Evolutionary conservation across 345 rosid genomes (phyloP), one percentile per base, ranked within the genome.

Genomic region (Pugionium dolabratum): DNA sequence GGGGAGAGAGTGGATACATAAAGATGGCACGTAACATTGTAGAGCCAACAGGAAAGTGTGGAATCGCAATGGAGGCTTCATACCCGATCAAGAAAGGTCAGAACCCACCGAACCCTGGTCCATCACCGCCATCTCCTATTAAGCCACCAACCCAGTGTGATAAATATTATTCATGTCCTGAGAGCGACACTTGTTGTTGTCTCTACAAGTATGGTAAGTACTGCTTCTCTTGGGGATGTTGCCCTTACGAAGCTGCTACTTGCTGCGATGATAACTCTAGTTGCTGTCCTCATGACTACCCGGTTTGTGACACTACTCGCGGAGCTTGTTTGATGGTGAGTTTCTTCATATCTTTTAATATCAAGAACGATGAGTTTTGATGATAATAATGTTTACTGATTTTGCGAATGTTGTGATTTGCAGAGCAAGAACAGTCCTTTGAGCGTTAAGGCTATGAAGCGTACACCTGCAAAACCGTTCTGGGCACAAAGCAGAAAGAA

Each of bases 101-200:
- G 62, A 94, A 94, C 66, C 99, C 97, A 2, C 99, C 99, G 2
- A 84, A 94, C 61, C 99, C 99, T 0, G 97, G 97, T 2, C 99
- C 99, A 0, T 85, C 96, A 9, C 99, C 99, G 1, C 99, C 99
- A 25, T 81, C 97, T 54, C 97, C 97, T 6, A 44, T 84, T 2
- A 82, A 71, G 62, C 97, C 99, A 39, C 96, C 96, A 6, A 58
- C 80, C 1, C 80, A 74, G 1, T 93, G 98, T 41, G 97, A 94
- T 69, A 82, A 52, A 43, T 86, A 79, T 62, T 86, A 74, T 48
- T 28, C 74, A 42, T 94, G 97, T 65, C 88, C 96, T 1, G 81
- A 79, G 67, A 82, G 90, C 74, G 84, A 62, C 64, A 94, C 97
- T 64, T 94, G 99, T 76, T 94, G 97, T 81, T 94, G 99, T 39